Evolutionary conservation across 2,329 filamentous ascomycete genomes (phyloP), one percentile per base, ranked within the genome.

Genomic region (Arachnomyces sp.): DNA sequence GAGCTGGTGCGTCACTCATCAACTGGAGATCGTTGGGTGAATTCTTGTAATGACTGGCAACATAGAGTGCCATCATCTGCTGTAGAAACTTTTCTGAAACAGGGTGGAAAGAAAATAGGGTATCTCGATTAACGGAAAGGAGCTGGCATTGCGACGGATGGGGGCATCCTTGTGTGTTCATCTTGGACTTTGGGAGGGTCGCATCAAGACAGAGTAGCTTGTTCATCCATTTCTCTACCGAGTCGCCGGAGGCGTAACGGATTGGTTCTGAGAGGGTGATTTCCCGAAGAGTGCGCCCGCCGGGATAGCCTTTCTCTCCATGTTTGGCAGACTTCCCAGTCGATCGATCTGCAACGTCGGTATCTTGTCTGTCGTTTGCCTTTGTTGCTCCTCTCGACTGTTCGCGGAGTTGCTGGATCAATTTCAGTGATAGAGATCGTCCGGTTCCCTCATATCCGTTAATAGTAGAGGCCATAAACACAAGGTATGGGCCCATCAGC

Each of bases 401-500:
- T 55, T 98, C 90, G 43, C 92, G 82, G 16, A 98, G 77, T 64
- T 98, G 90, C 61, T 96, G 93, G 49, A 98, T 95, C 49, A 98
- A 74, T 67, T 98, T 98, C 39, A 98, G 70, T 0, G 92, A 96
- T 4, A 98, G 73, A 1, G 92, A 96, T 43, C 92, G 80, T 31
- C 92, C 92, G 5, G 92, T 98, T 42, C 92, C 92, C 68, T 98
- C 92, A 60, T 98, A 98, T 43, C 92, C 92, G 58, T 96, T 96
- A 67, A 98, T 95, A 2, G 92, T 98, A 1, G 92, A 98, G 1
- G 93, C 88, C 92, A 98, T 96, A 65, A 98, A 98, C 7, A 96
- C 88, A 29, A 98, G 72, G 63, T 98, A 98, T 11, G 90, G 90
- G 0, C 92, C 92, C 78, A 98, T 89, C 31, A 98, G 73, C 65